These are phyloP conservation scores for Nemania sp. DNA, from an alignment of 2,329 filamentous ascomycete genomes.

Conservation along the genomic window DNA sequence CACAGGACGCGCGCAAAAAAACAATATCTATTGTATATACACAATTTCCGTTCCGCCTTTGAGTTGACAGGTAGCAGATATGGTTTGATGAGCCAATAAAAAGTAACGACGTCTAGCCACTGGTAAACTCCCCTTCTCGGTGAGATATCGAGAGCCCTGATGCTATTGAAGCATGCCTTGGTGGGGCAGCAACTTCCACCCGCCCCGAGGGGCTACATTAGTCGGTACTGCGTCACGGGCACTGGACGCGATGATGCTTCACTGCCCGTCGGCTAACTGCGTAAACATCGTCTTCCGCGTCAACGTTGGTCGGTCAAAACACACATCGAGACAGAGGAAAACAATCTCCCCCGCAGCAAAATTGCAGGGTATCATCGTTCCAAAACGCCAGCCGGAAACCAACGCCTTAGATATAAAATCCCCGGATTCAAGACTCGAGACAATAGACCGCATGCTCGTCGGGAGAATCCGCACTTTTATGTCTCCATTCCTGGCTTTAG, in stretches of 20 bases:
- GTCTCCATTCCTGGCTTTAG: not conserved
- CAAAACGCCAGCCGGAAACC: constrained; percentile 42
- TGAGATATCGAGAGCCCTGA: not conserved
- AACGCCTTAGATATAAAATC: constrained; percentile 15
- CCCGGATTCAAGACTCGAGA: constrained; percentile 4
- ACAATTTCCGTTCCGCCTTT: constrained; percentile 6
- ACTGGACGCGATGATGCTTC: constrained; percentile 1
- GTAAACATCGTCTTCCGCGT: not conserved
- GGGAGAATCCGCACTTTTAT: not conserved
- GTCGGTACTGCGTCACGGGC: not conserved
- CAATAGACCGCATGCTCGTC: constrained; percentile 30
- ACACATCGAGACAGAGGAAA: constrained; percentile 16
- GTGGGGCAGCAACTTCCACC: not conserved
- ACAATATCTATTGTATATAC: constrained; percentile 20
- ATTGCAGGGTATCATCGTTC: constrained; percentile 46
- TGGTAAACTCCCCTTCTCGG: not conserved
- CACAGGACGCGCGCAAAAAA: not conserved
- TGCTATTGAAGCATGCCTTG: not conserved
- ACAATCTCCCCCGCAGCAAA: constrained; percentile 35
- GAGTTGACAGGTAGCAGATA: too few relatives aligned
- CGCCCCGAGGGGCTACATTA: not conserved
- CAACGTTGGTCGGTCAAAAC: constrained; percentile 1
- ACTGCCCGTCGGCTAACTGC: constrained; percentile 1
- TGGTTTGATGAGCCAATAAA: not conserved
- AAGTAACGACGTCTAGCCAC: not conserved